A percentile compares a stretch with the other conserved stretches of the same genome.
Conservation (phyloP, 495 filamentous ascomycete species). For the Penicillium fimorum region DNA sequence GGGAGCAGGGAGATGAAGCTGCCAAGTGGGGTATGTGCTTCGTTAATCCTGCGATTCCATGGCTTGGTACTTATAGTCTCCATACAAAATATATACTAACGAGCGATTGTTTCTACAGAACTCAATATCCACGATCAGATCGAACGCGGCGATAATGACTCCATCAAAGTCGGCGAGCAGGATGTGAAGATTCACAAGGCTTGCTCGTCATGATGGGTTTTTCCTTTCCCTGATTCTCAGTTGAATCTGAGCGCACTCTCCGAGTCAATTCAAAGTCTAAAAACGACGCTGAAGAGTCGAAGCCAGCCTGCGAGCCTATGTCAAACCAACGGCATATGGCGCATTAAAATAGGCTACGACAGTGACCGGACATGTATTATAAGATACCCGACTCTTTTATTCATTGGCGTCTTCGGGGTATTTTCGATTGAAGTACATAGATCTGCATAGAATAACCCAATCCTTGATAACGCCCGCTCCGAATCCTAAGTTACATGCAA, state of each 20-base stretch:
- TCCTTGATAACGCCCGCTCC: conserved; percentile 41
- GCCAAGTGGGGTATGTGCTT: conserved; percentile 62
- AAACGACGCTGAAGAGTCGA: not conserved
- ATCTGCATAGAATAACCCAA: conserved; percentile 41
- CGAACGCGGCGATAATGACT: conserved; percentile 89
- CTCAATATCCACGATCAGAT: conserved; percentile 86
- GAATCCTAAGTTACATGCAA: conserved; percentile 34
- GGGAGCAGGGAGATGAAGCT: conserved; percentile 48
- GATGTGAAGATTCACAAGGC: conserved; percentile 48
- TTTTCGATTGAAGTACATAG: conserved; percentile 38
- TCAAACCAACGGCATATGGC: not conserved
- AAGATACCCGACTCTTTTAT: conserved; percentile 47
- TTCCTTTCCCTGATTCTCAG: not conserved
- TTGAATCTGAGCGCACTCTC: conserved; percentile 7
- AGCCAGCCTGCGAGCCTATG: not conserved
- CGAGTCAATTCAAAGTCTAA: conserved; percentile 2
- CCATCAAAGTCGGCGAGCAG: conserved; percentile 60
- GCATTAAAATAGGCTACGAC: conserved; percentile 8
- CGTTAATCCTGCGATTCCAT: not conserved
- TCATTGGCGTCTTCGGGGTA: conserved; percentile 38
- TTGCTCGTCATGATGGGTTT: conserved; percentile 35
- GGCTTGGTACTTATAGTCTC: too few relatives aligned
- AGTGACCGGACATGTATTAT: conserved; percentile 39
- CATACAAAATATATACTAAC: conserved; percentile 8
- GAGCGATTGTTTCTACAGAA: conserved; percentile 46